Percentiles rank a stretch among this genome's conserved stretches.
These are phyloP conservation scores for Coniochaeta sp. DNA, from an alignment of 2,329 filamentous ascomycete genomes.

Conservation along the genomic window DNA sequence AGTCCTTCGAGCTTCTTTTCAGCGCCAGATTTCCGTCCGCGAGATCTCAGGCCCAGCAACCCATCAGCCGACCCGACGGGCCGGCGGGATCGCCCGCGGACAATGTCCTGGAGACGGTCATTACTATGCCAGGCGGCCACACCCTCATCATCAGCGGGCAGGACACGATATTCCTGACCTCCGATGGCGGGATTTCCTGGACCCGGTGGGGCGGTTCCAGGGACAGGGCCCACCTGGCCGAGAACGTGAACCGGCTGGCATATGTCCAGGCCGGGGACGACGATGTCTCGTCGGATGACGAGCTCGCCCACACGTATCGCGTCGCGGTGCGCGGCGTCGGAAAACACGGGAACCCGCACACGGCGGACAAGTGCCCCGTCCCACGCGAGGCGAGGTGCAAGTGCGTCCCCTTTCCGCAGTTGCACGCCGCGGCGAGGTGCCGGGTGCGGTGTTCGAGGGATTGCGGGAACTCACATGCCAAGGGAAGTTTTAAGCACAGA, in stretches of 20 bases:
- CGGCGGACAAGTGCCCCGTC: slow-evolving; percentile 19
- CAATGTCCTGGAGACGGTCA: neutral
- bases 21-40: neutral
- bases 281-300: no score
- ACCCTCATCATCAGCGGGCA: neutral
- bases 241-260: neutral
- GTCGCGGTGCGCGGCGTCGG: neutral
- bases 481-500: slow-evolving; percentile 20
- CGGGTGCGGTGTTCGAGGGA: slow-evolving; percentile 22
- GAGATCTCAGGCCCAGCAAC: neutral
- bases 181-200: neutral
- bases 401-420: slow-evolving; percentile 28
- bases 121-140: neutral
- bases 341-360: slow-evolving; percentile 14
- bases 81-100: neutral
- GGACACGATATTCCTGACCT: neutral
- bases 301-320: neutral
- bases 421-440: slow-evolving; percentile 24
- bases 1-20: neutral
- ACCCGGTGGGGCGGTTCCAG: neutral
- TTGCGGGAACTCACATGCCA: slow-evolving; percentile 19
- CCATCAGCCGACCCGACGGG: no score
- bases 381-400: slow-evolving; percentile 27
- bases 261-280: no score
- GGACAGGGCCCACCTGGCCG: neutral